Evolutionary conservation across 2,329 filamentous ascomycete species (phyloP).

Genomic region (Ceratocystis variospora): DNA sequence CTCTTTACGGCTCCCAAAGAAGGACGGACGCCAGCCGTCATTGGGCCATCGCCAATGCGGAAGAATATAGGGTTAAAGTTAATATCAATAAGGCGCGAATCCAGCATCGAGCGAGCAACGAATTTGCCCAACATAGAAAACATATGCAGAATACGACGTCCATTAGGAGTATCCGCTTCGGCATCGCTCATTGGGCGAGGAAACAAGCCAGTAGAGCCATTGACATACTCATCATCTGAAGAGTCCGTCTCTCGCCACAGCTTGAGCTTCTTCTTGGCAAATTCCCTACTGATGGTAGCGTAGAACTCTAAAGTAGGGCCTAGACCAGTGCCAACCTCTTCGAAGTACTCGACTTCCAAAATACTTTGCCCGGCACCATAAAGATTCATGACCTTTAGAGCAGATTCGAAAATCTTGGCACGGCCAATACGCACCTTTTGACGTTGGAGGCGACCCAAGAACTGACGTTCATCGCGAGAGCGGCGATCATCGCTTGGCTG

Average conservation of each 20-base stretch:
- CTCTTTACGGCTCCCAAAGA: constrained; percentile 80
- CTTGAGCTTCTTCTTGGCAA: constrained; percentile 92
- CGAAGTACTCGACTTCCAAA: constrained; percentile 94
- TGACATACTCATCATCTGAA: constrained; percentile 59
- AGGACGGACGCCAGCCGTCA: constrained; percentile 50
- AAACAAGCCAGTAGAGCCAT: constrained; percentile 73
- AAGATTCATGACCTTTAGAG: constrained; percentile 95
- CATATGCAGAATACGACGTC: constrained; percentile 74
- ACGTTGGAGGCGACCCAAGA: constrained; percentile 78
- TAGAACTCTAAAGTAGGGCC: constrained; percentile 97
- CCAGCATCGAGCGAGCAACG: constrained; percentile 93
- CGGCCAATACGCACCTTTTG: constrained; percentile 98
- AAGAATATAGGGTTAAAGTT: constrained; percentile 98
- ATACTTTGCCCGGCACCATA: constrained; percentile 96
- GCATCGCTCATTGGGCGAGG: constrained; percentile 77
- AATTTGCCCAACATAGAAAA: constrained; percentile 96
- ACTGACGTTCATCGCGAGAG: constrained; percentile 80
- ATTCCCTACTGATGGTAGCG: constrained; percentile 91
- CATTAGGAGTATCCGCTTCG: constrained; percentile 58
- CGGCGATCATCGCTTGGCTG: constrained; percentile 71
- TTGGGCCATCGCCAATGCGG: constrained; percentile 64
- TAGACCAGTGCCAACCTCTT: constrained; percentile 91
- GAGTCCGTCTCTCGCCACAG: constrained; percentile 89
- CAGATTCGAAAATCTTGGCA: constrained; percentile 87
- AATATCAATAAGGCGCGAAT: constrained; percentile 93